Percentiles rank a stretch among this genome's conserved stretches.
Conservation (phyloP, 164 flowering plant species). For the Magnolia sinica region DNA sequence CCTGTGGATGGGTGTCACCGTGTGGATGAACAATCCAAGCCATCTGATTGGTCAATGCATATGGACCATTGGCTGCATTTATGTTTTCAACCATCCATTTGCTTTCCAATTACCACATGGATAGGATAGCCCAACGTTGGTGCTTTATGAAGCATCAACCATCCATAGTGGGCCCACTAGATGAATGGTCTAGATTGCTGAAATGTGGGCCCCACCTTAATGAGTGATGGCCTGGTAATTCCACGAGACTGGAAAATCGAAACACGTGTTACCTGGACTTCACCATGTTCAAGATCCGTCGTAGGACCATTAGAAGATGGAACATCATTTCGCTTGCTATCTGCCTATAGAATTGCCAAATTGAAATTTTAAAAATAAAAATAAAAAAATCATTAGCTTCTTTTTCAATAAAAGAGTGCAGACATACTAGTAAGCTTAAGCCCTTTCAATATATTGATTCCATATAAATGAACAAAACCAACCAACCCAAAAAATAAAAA, state of each 20-base stretch:
- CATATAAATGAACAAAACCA: neutral
- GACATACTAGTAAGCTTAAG: neutral
- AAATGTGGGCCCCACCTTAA: neutral
- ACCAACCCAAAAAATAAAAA: neutral
- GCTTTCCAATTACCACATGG: too few species aligned
- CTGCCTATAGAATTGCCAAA: conserved; percentile 25
- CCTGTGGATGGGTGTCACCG: neutral
- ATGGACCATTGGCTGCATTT: too few species aligned
- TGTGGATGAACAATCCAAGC: too few species aligned
- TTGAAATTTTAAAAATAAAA: neutral
- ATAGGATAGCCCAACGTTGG: too few species aligned
- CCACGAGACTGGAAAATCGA: neutral
- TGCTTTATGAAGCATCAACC: neutral
- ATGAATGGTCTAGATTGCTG: neutral
- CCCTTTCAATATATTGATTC: neutral
- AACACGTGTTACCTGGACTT: conserved; percentile 47
- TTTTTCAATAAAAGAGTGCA: neutral
- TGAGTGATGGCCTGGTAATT: neutral
- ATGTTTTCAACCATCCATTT: too few species aligned
- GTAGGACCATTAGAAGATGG: conserved; percentile 24
- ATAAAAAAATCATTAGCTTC: neutral
- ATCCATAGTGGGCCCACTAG: neutral
- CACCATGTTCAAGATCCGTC: conserved; percentile 78
- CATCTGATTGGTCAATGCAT: too few species aligned
- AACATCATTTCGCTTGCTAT: conserved; percentile 38